phyloP scores from a whole-genome alignment of 768 basidiomycete species.

The Astraeus odoratus region DNA sequence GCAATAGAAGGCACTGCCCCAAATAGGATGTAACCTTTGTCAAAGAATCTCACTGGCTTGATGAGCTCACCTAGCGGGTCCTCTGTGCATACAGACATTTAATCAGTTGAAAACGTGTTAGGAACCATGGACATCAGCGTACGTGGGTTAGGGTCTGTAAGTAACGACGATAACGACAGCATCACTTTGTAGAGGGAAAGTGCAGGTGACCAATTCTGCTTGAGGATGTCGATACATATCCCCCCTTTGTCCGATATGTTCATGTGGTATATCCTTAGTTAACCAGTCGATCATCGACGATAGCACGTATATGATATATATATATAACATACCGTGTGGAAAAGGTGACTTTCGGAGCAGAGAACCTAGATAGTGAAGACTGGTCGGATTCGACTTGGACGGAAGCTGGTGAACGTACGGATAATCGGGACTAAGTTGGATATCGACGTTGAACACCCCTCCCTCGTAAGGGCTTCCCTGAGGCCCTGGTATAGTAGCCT shows the following conservation, averaged over 20 bases:
- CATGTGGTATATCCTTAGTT: constrained; percentile 77
- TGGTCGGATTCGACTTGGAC: background rate
- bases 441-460: constrained; percentile 64
- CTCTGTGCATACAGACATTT: constrained; percentile 30
- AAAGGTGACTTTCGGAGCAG: constrained; percentile 71
- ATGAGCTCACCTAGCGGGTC: constrained; percentile 59
- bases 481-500: constrained; percentile 73
- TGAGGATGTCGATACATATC: constrained; percentile 88
- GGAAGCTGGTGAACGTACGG: constrained; percentile 44
- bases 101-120: constrained; percentile 7
- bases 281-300: background rate
- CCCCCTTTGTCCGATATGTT: constrained; percentile 75
- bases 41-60: background rate
- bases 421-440: constrained; percentile 65
- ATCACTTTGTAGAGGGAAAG: constrained; percentile 92
- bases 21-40: constrained; percentile 1
- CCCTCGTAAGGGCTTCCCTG: constrained; percentile 80
- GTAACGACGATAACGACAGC: constrained; percentile 83
- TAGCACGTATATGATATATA: background rate
- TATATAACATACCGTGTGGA: constrained; percentile 50
- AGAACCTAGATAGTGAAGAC: constrained; percentile 40
- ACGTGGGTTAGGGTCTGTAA: constrained; percentile 95
- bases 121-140: constrained; percentile 23
- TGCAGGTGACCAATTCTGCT: constrained; percentile 92
- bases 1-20: constrained; percentile 63